A percentile compares a stretch with the other conserved stretches of the same genome.
These are phyloP conservation scores for Aspergillus texensis DNA, from an alignment of 2,329 filamentous ascomycete genomes.

Conservation along the genomic window DNA sequence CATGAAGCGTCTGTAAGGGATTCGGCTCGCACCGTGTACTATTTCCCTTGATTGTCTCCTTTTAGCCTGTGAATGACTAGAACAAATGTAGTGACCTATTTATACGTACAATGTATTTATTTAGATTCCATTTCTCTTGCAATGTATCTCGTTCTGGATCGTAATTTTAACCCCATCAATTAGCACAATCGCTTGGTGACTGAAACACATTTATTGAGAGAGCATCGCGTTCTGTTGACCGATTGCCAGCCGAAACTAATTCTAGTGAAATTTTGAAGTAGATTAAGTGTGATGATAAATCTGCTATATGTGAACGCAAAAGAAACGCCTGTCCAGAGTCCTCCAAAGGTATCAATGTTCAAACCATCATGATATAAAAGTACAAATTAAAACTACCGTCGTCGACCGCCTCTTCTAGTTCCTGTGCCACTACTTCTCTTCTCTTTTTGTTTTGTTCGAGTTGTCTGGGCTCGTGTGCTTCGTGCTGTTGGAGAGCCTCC, in stretches of 20 bases:
- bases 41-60: slow-evolving; percentile 37
- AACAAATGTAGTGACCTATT: slow-evolving; percentile 41
- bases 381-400: slow-evolving; percentile 28
- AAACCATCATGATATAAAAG: slow-evolving; percentile 6
- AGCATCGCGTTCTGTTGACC: neutral
- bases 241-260: neutral
- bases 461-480: slow-evolving; percentile 40
- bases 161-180: neutral
- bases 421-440: slow-evolving; percentile 39
- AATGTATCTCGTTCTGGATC: neutral
- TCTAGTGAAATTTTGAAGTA: neutral
- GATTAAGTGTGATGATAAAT: neutral
- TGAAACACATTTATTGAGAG: neutral
- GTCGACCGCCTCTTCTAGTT: slow-evolving; percentile 40
- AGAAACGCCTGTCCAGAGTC: slow-evolving; percentile 20
- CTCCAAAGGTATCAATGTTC: slow-evolving; percentile 32
- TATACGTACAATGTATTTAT: slow-evolving; percentile 33
- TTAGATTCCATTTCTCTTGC: slow-evolving; percentile 23
- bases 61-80: slow-evolving; percentile 40
- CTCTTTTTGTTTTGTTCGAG: slow-evolving; percentile 39
- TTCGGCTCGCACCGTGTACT: slow-evolving; percentile 35
- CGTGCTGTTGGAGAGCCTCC: slow-evolving; percentile 39
- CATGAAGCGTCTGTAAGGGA: slow-evolving; percentile 64
- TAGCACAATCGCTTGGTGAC: neutral
- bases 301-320: neutral